A percentile compares a stretch with the other conserved stretches of the same genome.
These are phyloP conservation scores for Chlamydomonas sp. DNA, from an alignment of 139 green algal species.

Conservation along the genomic window DNA sequence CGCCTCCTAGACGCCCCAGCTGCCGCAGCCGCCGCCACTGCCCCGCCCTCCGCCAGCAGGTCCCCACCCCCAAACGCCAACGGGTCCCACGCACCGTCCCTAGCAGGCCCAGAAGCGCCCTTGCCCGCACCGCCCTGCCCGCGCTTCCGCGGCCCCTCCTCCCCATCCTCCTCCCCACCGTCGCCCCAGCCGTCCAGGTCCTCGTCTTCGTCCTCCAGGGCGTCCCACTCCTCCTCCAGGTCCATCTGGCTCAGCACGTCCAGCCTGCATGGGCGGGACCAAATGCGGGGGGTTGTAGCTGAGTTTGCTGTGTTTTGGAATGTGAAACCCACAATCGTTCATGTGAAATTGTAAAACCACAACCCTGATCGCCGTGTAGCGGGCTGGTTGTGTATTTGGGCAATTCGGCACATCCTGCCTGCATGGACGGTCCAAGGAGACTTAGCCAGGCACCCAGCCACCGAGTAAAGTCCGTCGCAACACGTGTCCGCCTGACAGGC, in stretches of 20 bases:
- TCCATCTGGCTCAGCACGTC: constrained; percentile 25
- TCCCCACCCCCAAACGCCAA: background rate
- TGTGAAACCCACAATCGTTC: too few relatives aligned
- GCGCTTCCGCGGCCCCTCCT: background rate
- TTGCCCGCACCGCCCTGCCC: background rate
- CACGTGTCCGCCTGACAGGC: background rate
- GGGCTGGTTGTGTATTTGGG: too few relatives aligned
- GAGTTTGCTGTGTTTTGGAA: background rate
- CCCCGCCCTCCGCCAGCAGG: background rate
- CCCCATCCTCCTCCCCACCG: background rate
- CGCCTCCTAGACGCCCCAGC: background rate
- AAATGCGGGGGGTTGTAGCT: background rate
- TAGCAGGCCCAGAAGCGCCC: background rate
- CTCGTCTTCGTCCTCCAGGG: background rate
- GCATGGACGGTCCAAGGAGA: too few relatives aligned
- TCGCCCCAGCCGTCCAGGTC: background rate
- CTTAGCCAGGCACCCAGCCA: background rate
- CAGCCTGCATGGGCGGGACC: background rate
- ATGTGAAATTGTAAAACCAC: too few relatives aligned
- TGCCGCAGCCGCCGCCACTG: background rate
- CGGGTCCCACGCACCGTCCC: constrained; percentile 7
- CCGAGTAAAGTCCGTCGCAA: background rate
- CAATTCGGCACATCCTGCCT: too few relatives aligned
- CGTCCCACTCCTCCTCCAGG: background rate
- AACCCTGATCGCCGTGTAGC: too few relatives aligned